Evolutionary conservation across 768 basidiomycete species (phyloP).

Genomic region (Leucocoprinus sp.): DNA sequence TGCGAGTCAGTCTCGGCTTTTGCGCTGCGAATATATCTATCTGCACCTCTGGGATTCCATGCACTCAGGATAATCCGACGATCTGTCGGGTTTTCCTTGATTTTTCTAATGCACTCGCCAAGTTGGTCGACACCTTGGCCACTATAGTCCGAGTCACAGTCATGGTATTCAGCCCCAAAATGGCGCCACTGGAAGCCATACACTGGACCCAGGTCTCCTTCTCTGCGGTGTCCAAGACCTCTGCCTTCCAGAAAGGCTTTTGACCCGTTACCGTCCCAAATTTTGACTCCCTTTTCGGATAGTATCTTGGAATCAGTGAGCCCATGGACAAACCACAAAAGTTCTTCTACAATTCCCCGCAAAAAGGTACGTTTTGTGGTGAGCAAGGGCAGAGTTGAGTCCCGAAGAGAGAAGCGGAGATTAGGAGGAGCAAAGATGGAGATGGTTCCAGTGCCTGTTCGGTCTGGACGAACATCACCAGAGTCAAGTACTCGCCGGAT

Average conservation of each 20-base stretch:
- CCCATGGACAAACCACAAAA: slow-evolving; percentile 90
- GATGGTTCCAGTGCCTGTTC: slow-evolving; percentile 91
- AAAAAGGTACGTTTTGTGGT: slow-evolving; percentile 95
- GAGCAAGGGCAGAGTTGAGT: slow-evolving; percentile 74
- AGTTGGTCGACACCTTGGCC: slow-evolving; percentile 92
- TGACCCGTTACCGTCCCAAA: slow-evolving; percentile 97
- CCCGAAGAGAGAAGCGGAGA: slow-evolving; percentile 79
- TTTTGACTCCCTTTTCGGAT: slow-evolving; percentile 78
- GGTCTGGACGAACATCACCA: slow-evolving; percentile 78
- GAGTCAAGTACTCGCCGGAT: slow-evolving; percentile 66
- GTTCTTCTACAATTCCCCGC: slow-evolving; percentile 86
- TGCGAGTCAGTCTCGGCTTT: background rate
- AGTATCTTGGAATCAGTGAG: slow-evolving; percentile 74
- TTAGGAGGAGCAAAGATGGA: slow-evolving; percentile 88
- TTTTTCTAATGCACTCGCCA: slow-evolving; percentile 81
- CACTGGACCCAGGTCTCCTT: slow-evolving; percentile 93
- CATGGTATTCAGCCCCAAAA: slow-evolving; percentile 78
- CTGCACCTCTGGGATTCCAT: slow-evolving; percentile 92
- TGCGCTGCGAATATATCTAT: background rate
- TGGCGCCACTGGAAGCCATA: slow-evolving; percentile 98
- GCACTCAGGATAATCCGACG: slow-evolving; percentile 90
- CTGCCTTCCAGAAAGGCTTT: slow-evolving; percentile 78
- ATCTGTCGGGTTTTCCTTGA: slow-evolving; percentile 89
- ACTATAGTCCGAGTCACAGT: slow-evolving; percentile 67
- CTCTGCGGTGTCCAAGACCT: slow-evolving; percentile 75